Conservation (phyloP, 2,329 filamentous ascomycete genomes). For the Pseudocercospora vitis region DNA sequence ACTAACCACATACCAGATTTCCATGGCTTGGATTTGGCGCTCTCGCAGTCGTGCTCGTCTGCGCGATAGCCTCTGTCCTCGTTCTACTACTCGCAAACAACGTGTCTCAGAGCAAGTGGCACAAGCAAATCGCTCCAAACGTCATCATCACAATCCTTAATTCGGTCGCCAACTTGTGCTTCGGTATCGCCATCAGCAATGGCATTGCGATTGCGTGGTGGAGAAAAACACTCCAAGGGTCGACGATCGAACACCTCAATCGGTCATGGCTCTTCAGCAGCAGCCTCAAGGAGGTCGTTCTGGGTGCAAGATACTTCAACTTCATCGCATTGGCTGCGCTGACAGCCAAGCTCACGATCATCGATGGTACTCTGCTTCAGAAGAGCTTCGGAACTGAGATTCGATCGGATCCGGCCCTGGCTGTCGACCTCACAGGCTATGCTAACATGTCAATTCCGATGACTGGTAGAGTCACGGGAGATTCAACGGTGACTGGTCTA, state of each 20-base stretch:
- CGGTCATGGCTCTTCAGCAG: constrained; percentile 29
- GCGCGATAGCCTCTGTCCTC: constrained; percentile 20
- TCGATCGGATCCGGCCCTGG: constrained; percentile 1
- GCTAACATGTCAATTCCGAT: constrained; percentile 23
- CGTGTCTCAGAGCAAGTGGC: constrained; percentile 21
- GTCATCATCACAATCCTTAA: constrained; percentile 28
- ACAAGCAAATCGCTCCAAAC: constrained; percentile 25
- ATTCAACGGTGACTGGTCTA: not conserved
- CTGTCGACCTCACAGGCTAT: constrained; percentile 15
- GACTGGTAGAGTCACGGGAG: constrained; percentile 17
- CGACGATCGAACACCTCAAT: constrained; percentile 29
- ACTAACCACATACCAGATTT: constrained; percentile 12
- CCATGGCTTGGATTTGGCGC: constrained; percentile 26
- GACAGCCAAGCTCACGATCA: constrained; percentile 30
- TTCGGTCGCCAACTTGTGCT: constrained; percentile 24
- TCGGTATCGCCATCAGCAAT: constrained; percentile 30
- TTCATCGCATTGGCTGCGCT: constrained; percentile 31
- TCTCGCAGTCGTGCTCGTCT: constrained; percentile 23
- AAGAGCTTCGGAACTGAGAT: constrained; percentile 21
- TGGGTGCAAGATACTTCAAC: constrained; percentile 31
- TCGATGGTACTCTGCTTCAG: constrained; percentile 30
- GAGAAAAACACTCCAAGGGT: constrained; percentile 28
- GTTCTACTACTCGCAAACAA: constrained; percentile 19
- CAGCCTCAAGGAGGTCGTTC: constrained; percentile 24
- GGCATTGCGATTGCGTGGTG: constrained; percentile 33